Evolutionary conservation across 106 monocot genomes (phyloP).

Genomic region (Allium sativum): DNA sequence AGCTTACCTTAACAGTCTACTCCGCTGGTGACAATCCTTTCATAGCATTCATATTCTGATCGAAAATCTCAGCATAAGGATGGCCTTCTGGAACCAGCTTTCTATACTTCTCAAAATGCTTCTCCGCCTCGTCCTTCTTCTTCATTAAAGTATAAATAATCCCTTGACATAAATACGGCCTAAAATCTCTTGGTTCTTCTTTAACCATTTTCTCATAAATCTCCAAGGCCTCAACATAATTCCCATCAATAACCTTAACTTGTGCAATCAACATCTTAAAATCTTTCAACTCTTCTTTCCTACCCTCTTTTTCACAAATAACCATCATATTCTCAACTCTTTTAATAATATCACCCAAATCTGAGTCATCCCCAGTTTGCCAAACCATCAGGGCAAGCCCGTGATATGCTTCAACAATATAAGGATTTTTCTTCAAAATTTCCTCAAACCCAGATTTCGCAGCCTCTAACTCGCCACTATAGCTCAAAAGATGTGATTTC

Average conservation of each 20-base stretch:
- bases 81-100: conserved; percentile 51
- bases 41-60: conserved; percentile 38
- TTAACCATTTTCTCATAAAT: conserved; percentile 33
- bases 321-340: conserved; percentile 32
- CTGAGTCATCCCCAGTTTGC: conserved; percentile 2
- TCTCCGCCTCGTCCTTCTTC: conserved; percentile 53
- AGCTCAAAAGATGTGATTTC: conserved; percentile 45
- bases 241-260: conserved; percentile 33
- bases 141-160: conserved; percentile 42
- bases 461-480: conserved; percentile 29
- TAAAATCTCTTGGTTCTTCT: conserved; percentile 63
- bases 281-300: conserved; percentile 41
- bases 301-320: conserved; percentile 32
- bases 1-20: neutral
- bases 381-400: conserved; percentile 55
- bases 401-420: conserved; percentile 69
- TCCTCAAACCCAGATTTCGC: conserved; percentile 40
- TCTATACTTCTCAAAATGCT: conserved; percentile 52
- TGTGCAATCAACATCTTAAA: conserved; percentile 50
- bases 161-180: conserved; percentile 58
- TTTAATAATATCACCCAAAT: conserved; percentile 18
- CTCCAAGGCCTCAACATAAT: conserved; percentile 36
- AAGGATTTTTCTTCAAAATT: conserved; percentile 39
- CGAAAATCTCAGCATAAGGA: conserved; percentile 47
- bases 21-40: conserved; percentile 30